Evolutionary conservation across 208 protist species (phyloP).

Genomic region (Herpetomonas tarakana): DNA sequence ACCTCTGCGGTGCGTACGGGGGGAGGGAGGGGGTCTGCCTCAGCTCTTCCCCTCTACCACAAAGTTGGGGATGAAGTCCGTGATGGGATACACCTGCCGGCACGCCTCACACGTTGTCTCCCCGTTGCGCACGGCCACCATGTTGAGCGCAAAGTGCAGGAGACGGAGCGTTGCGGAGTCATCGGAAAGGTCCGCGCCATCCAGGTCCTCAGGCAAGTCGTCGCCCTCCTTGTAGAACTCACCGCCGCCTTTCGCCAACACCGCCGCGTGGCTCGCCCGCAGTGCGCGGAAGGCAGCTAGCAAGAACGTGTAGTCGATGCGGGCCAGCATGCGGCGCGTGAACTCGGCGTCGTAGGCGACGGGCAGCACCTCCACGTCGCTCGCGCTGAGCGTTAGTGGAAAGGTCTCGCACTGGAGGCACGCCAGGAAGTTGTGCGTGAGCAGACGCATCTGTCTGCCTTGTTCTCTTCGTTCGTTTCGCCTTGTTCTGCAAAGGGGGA

Average conservation of each 20-base stretch:
- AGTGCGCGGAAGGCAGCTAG: constrained; percentile 46
- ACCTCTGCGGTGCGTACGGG: no score
- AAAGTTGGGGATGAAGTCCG: constrained; percentile 90
- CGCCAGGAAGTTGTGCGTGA: constrained; percentile 87
- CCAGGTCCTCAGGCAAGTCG: constrained; percentile 46
- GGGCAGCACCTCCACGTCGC: constrained; percentile 44
- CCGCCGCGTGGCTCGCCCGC: constrained; percentile 19
- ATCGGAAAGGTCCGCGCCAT: constrained; percentile 55
- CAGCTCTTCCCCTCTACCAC: constrained; percentile 35
- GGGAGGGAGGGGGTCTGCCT: no score
- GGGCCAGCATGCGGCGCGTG: constrained; percentile 79
- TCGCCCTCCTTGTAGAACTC: neutral
- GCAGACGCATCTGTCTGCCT: constrained; percentile 55
- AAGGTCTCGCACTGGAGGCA: constrained; percentile 80
- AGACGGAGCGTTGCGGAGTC: constrained; percentile 42
- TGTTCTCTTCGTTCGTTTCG: constrained; percentile 2
- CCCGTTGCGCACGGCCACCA: constrained; percentile 70
- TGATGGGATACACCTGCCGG: constrained; percentile 53
- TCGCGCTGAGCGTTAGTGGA: constrained; percentile 51
- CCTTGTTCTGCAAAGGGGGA: no score
- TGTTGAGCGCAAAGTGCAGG: constrained; percentile 71
- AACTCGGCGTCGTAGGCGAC: constrained; percentile 77
- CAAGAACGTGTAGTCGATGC: constrained; percentile 77
- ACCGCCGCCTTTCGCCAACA: constrained; percentile 4
- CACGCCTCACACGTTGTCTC: constrained; percentile 64